Evolutionary conservation across 83 land plant species (phyloP), one percentile per base, ranked within the genome.

Genomic region (Picea mariana): DNA sequence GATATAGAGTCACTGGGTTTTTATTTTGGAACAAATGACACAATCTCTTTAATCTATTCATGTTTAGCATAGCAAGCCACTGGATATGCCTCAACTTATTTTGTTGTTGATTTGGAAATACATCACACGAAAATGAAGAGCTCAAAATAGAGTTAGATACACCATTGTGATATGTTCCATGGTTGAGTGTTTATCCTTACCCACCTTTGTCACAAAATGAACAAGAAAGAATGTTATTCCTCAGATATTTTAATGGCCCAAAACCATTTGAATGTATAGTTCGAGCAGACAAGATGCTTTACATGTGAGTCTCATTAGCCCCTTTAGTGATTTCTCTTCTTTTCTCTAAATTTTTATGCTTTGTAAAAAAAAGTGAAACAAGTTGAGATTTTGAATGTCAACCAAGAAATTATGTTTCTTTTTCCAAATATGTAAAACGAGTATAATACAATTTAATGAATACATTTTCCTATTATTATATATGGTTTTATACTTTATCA

Each of bases 281-380:
- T 11, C 86, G 83, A 80, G 88, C 97, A 1, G 99, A 97, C n/a
- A 93, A 96, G 62, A 87, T 96, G 47, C 92, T 96, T 26, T 96
- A 96, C 79, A 75, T 96, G 97, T 96, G 83, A 87, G 98, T 66
- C 20, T 15, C 15, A 49, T 78, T 66, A 77, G 6, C 67, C 24
- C 66, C 5, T 75, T 61, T 2, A 9, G 1, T 0, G 9, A 44
- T 72, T 72, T 11, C 76, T 72, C 44, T 8, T 55, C 3, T 18
- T 72, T 20, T 44, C 11, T 73, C 26, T 73, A n/a, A n/a, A 42
- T 4, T 71, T 16, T 38, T 20, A 9, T 18, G 23, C 42, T 71
- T 71, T 27, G 31, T 27, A 38, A 9, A 18, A 38, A 71, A 9
- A 9, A 44, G 47, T 11, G 18, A 38, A 34, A 16, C 18, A 9